Evolutionary conservation across 805 yeast species (phyloP), one percentile per base, ranked within the genome.

Genomic region (Starmera amethionina): DNA sequence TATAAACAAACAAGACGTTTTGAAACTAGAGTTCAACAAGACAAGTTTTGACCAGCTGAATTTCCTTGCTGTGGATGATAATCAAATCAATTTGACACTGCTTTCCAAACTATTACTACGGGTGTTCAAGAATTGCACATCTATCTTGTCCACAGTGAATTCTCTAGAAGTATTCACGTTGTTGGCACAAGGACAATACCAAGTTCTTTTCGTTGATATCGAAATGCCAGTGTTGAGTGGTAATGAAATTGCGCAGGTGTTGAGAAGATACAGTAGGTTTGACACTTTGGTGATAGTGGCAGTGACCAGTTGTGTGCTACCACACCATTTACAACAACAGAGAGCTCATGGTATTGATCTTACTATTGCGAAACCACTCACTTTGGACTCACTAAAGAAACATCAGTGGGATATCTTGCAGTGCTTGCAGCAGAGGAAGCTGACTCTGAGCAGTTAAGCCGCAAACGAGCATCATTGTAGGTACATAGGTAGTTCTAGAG

Each of bases 211-310:
- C 39, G 51, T 67, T 33, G 73, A 68, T 46, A 68, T 68, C 29
- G 73, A 68, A 43, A 68, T 68, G 73, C 73, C 73, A 5, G 49
- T 46, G 11, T 53, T 67, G 15, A 51, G 62, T 15, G 73, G 73
- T 11, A 51, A 63, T 7, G 67, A 66, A 16, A 53, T 68, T 18
- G 62, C 68, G n/a, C 43, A 40, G 22, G 38, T 36, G 15, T 46
- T 57, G 3, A 39, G 56, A 37, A 29, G 39, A 18, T 13, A 36
- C 18, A 25, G 39, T 19, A 22, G 22, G 13, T 11, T 33, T 16
- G 51, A 56, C 35, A 33, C 47, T 4, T 44, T 59, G 36, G 67
- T 64, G 5, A 41, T 64, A n/a, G 57, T 64, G 34, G 71, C 71
- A 6, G 71, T 64, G 14, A 67, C 72, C 28, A 66, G 70, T 8